Conservation (phyloP, 2,329 filamentous ascomycete genomes). For the Dendryphion nanum region DNA sequence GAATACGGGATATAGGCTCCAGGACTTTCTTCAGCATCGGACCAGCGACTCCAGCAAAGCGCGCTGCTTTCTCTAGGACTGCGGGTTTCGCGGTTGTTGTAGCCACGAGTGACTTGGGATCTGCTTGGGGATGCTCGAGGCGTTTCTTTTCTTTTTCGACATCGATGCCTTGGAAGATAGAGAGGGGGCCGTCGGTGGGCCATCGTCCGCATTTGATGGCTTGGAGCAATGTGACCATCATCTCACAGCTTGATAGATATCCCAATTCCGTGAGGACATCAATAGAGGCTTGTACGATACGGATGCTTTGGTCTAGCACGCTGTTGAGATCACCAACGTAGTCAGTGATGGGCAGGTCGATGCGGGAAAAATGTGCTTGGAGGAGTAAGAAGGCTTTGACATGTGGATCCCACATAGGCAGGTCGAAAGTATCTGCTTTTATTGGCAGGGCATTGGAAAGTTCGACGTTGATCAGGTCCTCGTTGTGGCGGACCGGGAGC, state of each 20-base stretch:
- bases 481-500: conserved; percentile 94
- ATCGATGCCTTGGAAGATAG: conserved; percentile 74
- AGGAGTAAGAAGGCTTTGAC: conserved; percentile 93
- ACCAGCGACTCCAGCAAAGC: conserved; percentile 51
- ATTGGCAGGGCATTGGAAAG: conserved; percentile 80
- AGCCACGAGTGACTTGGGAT: conserved; percentile 39
- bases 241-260: conserved; percentile 70
- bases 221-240: conserved; percentile 84
- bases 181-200: conserved; percentile 76
- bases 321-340: conserved; percentile 90
- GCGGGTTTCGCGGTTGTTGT: conserved; percentile 24
- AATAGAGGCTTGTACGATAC: conserved; percentile 93
- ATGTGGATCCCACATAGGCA: conserved; percentile 98
- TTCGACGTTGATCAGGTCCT: conserved; percentile 94
- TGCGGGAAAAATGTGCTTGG: conserved; percentile 91
- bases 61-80: conserved; percentile 38
- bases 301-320: conserved; percentile 92
- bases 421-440: conserved; percentile 58
- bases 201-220: conserved; percentile 90
- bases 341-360: conserved; percentile 90
- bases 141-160: conserved; percentile 44
- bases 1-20: conserved; percentile 65
- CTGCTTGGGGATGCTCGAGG: conserved; percentile 39
- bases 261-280: conserved; percentile 92
- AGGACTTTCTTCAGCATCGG: conserved; percentile 50